Evolutionary conservation across 2,329 filamentous ascomycete genomes (phyloP).

Genomic region (Colletotrichum godetiae): DNA sequence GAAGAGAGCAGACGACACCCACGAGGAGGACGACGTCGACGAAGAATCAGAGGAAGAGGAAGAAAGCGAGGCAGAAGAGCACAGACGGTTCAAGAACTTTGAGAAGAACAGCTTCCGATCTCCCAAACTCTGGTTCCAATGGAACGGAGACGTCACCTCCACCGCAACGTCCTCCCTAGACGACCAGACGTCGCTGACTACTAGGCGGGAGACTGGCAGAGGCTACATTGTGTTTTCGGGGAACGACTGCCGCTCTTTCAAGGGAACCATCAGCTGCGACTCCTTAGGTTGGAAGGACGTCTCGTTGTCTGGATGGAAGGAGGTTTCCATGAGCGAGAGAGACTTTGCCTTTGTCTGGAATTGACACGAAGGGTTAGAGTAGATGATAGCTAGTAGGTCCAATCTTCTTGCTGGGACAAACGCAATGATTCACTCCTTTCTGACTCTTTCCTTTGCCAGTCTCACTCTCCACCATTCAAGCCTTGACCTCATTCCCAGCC

Average conservation of each 20-base stretch:
- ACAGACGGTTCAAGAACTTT: slow-evolving; percentile 3
- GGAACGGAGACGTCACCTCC: background rate
- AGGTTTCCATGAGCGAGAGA: slow-evolving; percentile 21
- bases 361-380: no score
- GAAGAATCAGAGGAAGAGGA: background rate
- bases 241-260: slow-evolving; percentile 24
- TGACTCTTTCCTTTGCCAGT: background rate
- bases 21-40: background rate
- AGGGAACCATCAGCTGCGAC: slow-evolving; percentile 16
- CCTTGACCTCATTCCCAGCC: background rate
- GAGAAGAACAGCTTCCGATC: slow-evolving; percentile 33
- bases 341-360: slow-evolving; percentile 18
- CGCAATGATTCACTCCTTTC: no score
- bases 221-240: slow-evolving; percentile 30
- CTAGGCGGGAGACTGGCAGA: background rate
- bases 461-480: background rate
- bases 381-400: no score
- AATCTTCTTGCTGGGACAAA: no score
- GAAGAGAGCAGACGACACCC: background rate
- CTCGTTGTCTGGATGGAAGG: slow-evolving; percentile 26
- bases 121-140: slow-evolving; percentile 32
- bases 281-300: slow-evolving; percentile 16
- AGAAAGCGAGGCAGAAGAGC: background rate
- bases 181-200: fast-evolving
- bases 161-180: background rate